Evolutionary conservation across 1,139 yeast species (phyloP), one percentile per base, ranked within the genome.

Genomic region (Candida freyschussii): DNA sequence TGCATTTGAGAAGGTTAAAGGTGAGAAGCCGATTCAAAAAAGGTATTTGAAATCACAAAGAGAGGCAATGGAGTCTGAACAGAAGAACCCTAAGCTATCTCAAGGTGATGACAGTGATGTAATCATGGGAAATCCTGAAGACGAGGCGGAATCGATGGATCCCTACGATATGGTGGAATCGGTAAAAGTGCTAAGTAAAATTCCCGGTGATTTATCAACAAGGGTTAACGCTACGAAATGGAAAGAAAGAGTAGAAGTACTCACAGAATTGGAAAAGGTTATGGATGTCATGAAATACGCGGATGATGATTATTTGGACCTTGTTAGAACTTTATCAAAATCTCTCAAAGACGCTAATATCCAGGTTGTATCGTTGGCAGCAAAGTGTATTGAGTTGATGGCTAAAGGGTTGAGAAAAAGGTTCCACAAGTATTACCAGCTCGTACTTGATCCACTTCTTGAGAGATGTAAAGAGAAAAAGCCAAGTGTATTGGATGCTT

Each of bases 391-490:
- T 14, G 76, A 72, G 36, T 60, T 62, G 27, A 56, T 91, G 24
- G 84, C 86, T 1, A 69, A 67, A 25, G 96, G 95, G 1, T 64
- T 89, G 31, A 70, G 81, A 32, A 45, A 53, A 2, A 57, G 63
- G 18, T 79, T 83, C 59, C 63, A 65, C 29, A 66, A 63, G 43
- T 86, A 85, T 55, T 69, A 69, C 29, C 43, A 65, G 0, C 50
- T 69, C 1, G 67, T 86, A 2, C 60, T 86, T 12, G 61, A 64
- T 1, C 80, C 94, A 0, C 61, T 84, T 42, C 60, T 91, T 27
- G 96, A 87, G 44, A 70, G 96, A 48, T 75, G 86, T 11, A 89
- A 87, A 53, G 98, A 91, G 56, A 86, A 84, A 63, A 91, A 91
- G 52, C 79, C 75, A 11, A 63, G 80, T 3, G 93, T 86, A 1